Percentiles rank a stretch among this genome's conserved stretches.
These are phyloP conservation scores for Erysimum pusillum DNA, from an alignment of 441 rosid genomes.

Conservation along the genomic window DNA sequence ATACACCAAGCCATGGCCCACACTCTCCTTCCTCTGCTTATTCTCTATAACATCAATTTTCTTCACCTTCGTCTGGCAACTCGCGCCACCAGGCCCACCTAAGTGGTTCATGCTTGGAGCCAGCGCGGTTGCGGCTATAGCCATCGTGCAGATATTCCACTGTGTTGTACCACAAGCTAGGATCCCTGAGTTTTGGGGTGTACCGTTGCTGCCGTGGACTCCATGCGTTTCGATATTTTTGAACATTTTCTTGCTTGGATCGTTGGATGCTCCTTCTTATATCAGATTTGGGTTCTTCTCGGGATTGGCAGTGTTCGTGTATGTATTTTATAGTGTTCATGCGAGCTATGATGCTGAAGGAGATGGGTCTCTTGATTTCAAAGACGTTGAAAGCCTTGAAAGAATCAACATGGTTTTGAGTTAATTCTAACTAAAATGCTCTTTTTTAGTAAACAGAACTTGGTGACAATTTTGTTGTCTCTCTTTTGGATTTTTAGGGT, in stretches of 20 bases:
- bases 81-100: constrained; percentile 56
- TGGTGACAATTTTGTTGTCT: neutral
- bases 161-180: constrained; percentile 70
- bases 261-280: constrained; percentile 73
- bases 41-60: constrained; percentile 65
- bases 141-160: constrained; percentile 62
- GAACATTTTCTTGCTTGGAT: constrained; percentile 81
- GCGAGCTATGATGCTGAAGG: constrained; percentile 85
- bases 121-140: constrained; percentile 51
- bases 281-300: constrained; percentile 76
- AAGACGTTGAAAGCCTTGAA: constrained; percentile 50
- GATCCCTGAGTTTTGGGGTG: constrained; percentile 89
- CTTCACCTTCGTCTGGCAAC: constrained; percentile 70
- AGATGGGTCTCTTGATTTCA: constrained; percentile 51
- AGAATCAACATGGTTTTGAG: constrained; percentile 45
- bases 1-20: constrained; percentile 73
- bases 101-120: constrained; percentile 63
- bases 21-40: constrained; percentile 65
- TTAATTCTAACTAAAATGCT: neutral
- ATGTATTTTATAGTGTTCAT: constrained; percentile 84
- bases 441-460: neutral
- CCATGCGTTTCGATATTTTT: constrained; percentile 80
- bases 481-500: neutral
- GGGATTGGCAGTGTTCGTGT: constrained; percentile 65
- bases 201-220: constrained; percentile 91